Base-by-base conservation (phyloP, 192 early-diverging fungal species). In the Dissophora ornata region DNA sequence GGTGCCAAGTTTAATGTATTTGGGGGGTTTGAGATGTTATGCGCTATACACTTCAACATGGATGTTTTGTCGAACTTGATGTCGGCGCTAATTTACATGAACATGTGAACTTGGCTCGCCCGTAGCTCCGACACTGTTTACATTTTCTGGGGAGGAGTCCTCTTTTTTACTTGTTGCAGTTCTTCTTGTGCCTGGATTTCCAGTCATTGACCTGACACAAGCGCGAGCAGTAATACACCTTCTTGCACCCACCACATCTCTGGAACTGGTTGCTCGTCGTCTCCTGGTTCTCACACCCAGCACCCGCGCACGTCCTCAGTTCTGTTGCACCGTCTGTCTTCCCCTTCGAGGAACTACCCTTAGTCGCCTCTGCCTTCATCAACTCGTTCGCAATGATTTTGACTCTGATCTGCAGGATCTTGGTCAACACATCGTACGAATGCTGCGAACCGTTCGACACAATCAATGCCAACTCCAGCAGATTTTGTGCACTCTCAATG, bases 121-220 rank as follows among this genome's bases (percentile, higher is more conserved):
- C n/a, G n/a, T n/a, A n/a, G n/a, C n/a, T n/a, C n/a, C 22, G 13
- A 28, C 0, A 16, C 16, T 51, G 49, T 16, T 22, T 51, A 51
- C 28, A 28, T 28, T 51, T 16, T 51, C 36, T 38, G 2, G 9
- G 19, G 11, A 32, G 32, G 19, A 4, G 5, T 41, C 3, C 36
- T 38, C 9, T 29, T 57, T 32, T 33, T 66, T 67, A 67, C 50
- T 75, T 75, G 51, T 75, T 65, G 57, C 71, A 75, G 50, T 9
- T 40, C 42, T 55, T 66, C 62, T 83, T 83, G 51, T 86, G 84
- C 3, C 84, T 79, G 13, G 48, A 28, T 59, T 86, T 86, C 84
- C 84, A 86, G 50, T 86, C 79, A 4, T 81, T 73, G 46, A 80
- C 75, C 58, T 86, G 84, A 38, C 84, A 86, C 18, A 82, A 65